Base-by-base conservation (phyloP, 495 filamentous ascomycete genomes). In the Tirmania nivea region DNA sequence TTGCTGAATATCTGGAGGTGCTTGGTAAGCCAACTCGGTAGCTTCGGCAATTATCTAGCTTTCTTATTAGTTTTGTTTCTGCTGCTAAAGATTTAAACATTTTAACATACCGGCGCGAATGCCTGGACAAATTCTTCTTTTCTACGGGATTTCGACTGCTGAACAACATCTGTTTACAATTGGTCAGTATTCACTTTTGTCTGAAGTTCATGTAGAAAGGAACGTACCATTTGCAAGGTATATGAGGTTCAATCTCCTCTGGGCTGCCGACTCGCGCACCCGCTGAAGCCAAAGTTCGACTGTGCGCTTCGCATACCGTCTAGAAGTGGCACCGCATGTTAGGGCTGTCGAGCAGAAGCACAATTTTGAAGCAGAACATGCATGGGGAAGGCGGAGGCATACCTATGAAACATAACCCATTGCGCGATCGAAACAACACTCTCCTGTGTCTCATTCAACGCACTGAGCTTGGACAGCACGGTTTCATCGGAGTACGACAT, bases 361-460 rank as follows among this genome's bases (percentile, higher is more conserved):
- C 25, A 3, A 31, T 5, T 31, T 7, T 31, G 25, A 31, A 31
- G 25, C 25, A 31, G 20, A 50, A 50, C 16, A 31, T 31, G 11
- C n/a, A 31, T 5, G 52, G 48, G 39, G 50, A 42, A 52, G 50
- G 49, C 51, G 49, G 55, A 57, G 53, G 45, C 69, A 60, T 82
- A 93, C 88, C 86, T 80, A 69, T 99, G 87, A 66, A 96, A 99
- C 82, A 96, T 86, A 54, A 99, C 84, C 92, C 92, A 99, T 81
- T 95, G 88, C 48, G 87, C 81, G 51, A 92, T 87, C 49, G 84
- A 83, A 49, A 92, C 85, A 60, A 96, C 94, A 69, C 84, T 86
- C 59, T 96, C 90, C 65, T 96, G 87, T 11, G 84, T 86, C 70
- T 97, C 90, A 69, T 93, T 94, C 49, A 99, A 75, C 39, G 85